These are phyloP conservation scores for Casuarina cunninghamiana DNA, from an alignment of 306 rosid species.

Conservation along the genomic window DNA sequence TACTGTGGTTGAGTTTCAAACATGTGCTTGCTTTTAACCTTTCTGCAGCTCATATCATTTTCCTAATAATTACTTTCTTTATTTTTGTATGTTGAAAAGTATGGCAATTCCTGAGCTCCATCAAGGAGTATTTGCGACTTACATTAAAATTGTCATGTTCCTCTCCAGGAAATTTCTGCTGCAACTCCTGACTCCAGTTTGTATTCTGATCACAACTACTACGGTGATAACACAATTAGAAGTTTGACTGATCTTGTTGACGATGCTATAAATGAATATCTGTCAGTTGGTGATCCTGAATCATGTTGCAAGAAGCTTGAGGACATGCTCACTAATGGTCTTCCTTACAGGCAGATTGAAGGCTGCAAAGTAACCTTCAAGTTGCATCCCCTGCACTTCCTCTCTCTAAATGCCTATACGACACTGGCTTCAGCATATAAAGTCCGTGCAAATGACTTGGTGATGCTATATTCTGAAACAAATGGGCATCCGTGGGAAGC, in stretches of 20 bases:
- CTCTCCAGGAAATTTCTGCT: conserved; percentile 57
- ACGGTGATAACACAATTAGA: conserved; percentile 36
- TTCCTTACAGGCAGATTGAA: conserved; percentile 31
- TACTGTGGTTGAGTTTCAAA: background rate
- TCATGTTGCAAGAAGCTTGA: conserved; percentile 62
- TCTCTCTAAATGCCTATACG: conserved; percentile 63
- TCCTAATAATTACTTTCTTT: background rate
- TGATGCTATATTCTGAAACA: conserved; percentile 28
- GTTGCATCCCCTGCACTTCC: conserved; percentile 67
- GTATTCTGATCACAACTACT: conserved; percentile 23
- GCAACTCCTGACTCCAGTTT: conserved; percentile 27
- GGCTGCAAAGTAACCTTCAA: conserved; percentile 35
- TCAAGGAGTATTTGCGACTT: conserved; percentile 13
- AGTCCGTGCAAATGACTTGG: conserved; percentile 46
- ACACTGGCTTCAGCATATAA: conserved; percentile 71
- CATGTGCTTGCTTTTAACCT: background rate
- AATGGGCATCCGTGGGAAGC: conserved; percentile 30
- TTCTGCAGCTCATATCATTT: background rate
- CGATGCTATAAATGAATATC: conserved; percentile 55
- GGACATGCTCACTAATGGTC: conserved; percentile 50
- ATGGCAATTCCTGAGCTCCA: background rate
- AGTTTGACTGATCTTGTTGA: conserved; percentile 46
- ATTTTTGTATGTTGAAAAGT: background rate
- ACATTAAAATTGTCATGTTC: conserved; percentile 1
- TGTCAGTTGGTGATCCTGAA: conserved; percentile 50